Percentiles rank a stretch among this genome's conserved stretches.
Conservation (phyloP, 257 asterid genomes). For the Agastache rugosa region DNA sequence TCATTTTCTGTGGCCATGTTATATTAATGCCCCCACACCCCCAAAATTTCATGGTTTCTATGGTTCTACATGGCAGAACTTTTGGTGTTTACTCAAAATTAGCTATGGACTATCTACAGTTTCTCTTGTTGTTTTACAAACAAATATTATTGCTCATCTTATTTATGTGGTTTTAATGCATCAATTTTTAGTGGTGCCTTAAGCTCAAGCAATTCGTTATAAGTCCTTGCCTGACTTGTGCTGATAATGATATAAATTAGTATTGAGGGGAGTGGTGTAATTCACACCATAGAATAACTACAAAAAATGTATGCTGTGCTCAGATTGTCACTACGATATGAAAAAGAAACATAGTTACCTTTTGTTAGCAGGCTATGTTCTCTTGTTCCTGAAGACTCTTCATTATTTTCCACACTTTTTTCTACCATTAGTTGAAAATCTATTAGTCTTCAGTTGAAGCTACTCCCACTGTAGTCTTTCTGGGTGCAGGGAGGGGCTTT, state of each 20-base stretch:
- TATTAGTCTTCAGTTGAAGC: constrained; percentile 11
- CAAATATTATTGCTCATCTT: background rate
- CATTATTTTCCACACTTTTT: constrained; percentile 6
- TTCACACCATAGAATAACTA: constrained; percentile 8
- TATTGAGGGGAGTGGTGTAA: background rate
- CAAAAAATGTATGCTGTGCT: background rate
- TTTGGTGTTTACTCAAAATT: background rate
- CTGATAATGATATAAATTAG: constrained; percentile 1
- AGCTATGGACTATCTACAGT: background rate
- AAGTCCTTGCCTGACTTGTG: background rate
- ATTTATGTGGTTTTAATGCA: background rate
- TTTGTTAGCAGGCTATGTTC: constrained; percentile 2
- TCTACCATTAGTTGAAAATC: constrained; percentile 3
- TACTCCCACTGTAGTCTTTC: background rate
- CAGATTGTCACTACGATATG: background rate
- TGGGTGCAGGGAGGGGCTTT: constrained; percentile 10
- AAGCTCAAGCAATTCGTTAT: constrained; percentile 3
- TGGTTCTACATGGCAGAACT: background rate
- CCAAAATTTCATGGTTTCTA: background rate
- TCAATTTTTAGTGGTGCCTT: constrained; percentile 20
- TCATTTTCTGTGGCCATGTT: constrained; percentile 18
- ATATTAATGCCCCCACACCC: background rate
- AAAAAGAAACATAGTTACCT: background rate
- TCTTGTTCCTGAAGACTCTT: constrained; percentile 7
- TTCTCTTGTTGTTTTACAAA: background rate